Conservation (phyloP, 1,284 basidiomycete species). For the Vanrija sp. region DNA sequence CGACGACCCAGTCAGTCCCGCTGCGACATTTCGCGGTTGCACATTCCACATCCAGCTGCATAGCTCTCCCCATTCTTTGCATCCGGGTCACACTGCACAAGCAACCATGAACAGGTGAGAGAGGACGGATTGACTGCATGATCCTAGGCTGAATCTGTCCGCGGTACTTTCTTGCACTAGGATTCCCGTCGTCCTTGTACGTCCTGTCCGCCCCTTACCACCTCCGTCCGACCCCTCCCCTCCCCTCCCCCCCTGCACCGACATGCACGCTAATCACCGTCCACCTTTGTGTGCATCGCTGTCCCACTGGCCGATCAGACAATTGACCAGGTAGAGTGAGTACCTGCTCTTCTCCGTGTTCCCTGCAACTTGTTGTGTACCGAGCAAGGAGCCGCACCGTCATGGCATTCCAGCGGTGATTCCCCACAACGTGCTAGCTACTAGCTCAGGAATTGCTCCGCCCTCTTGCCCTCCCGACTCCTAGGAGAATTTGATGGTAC, state of each 20-base stretch:
- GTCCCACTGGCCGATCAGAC: constrained; percentile 5
- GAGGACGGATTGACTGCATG: neutral
- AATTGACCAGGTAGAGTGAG: constrained; percentile 20
- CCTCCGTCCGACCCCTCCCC: neutral
- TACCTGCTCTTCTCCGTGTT: neutral
- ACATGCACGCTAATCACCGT: no score
- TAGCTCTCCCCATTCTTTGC: neutral
- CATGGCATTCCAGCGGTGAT: no score
- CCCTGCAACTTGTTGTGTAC: neutral
- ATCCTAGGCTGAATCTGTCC: neutral
- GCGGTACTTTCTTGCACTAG: neutral
- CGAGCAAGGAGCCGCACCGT: no score
- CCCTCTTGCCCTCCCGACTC: no score
- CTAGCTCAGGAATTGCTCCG: no score
- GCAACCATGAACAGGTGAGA: neutral
- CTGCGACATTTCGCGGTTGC: no score
- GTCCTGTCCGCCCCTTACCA: no score
- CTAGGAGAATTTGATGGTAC: no score
- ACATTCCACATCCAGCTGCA: neutral
- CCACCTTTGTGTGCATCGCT: neutral
- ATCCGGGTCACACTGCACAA: neutral
- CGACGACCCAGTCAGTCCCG: no score
- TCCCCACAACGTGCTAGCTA: no score
- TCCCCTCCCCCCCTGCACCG: neutral
- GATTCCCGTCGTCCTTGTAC: neutral